phyloP scores from a whole-genome alignment of 495 filamentous ascomycete species.

The Clohesyomyces aquaticus region DNA sequence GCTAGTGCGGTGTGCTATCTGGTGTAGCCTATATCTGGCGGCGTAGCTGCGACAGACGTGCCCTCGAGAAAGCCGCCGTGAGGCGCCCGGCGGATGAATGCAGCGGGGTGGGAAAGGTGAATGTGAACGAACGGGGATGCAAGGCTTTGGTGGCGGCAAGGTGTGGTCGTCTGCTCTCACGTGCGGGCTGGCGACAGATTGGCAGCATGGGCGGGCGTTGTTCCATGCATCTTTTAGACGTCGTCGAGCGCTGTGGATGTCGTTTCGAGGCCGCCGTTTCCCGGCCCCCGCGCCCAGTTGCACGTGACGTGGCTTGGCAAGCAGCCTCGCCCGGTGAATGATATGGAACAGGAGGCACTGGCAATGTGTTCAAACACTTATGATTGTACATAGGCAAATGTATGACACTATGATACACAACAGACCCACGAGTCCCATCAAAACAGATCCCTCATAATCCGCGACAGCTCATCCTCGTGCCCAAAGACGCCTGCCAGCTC shows the following conservation, averaged over 20 bases:
- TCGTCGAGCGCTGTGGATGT: background rate
- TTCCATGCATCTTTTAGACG: slow-evolving; percentile 20
- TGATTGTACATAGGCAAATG: too few species aligned
- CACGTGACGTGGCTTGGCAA: slow-evolving; percentile 12
- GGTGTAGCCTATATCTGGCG: slow-evolving; percentile 2
- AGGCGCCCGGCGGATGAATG: background rate
- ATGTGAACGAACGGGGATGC: background rate
- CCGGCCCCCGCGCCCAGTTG: background rate
- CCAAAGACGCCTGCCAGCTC: slow-evolving; percentile 55
- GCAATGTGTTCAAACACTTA: too few species aligned
- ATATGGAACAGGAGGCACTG: background rate
- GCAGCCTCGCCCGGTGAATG: background rate
- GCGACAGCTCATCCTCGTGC: slow-evolving; percentile 66
- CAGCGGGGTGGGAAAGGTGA: slow-evolving; percentile 1
- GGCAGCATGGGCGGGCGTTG: background rate
- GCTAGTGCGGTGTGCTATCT: slow-evolving; percentile 8
- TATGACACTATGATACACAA: background rate
- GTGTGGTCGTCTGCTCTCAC: background rate
- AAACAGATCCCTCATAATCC: slow-evolving; percentile 68
- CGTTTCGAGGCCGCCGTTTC: too few species aligned
- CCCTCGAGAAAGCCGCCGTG: slow-evolving; percentile 1
- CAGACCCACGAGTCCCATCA: slow-evolving; percentile 40
- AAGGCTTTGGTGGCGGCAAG: background rate
- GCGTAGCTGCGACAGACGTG: slow-evolving; percentile 17
- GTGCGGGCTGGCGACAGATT: background rate